Conservation (phyloP, 177 flowering plant genomes). For the Vitis hybrid region DNA sequence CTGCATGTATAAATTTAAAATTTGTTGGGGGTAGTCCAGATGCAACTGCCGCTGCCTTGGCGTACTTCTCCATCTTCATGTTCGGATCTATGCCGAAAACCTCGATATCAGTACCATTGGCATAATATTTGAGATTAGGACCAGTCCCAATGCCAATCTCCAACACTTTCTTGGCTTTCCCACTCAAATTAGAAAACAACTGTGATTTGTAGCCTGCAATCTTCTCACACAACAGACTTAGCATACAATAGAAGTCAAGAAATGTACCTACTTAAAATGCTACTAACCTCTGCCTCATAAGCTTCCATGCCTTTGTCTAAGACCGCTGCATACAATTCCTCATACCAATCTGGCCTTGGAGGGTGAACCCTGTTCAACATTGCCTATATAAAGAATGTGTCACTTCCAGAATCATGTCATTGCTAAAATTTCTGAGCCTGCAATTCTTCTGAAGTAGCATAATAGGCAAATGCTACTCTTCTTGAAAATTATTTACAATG, state of each 20-base stretch:
- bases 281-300: constrained; percentile 75
- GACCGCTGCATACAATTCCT: constrained; percentile 66
- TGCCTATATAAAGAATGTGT: constrained; percentile 29
- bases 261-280: not conserved
- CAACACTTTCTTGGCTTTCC: constrained; percentile 57
- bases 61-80: constrained; percentile 83
- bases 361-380: constrained; percentile 65
- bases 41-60: constrained; percentile 55
- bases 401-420: not conserved
- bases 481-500: not conserved
- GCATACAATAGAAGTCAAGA: not conserved
- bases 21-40: constrained; percentile 56
- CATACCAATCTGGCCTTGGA: constrained; percentile 80
- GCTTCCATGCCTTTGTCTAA: constrained; percentile 47
- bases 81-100: constrained; percentile 85
- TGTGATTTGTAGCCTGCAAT: constrained; percentile 71
- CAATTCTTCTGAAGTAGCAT: not conserved
- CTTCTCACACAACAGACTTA: constrained; percentile 35
- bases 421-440: not conserved
- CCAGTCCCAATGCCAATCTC: constrained; percentile 95
- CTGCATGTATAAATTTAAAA: constrained; percentile 67
- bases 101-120: constrained; percentile 36
- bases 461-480: not conserved
- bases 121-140: constrained; percentile 84
- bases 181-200: constrained; percentile 58